Evolutionary conservation across 2,329 filamentous ascomycete genomes (phyloP).

Genomic region (Cladosporium sphaerospermum): DNA sequence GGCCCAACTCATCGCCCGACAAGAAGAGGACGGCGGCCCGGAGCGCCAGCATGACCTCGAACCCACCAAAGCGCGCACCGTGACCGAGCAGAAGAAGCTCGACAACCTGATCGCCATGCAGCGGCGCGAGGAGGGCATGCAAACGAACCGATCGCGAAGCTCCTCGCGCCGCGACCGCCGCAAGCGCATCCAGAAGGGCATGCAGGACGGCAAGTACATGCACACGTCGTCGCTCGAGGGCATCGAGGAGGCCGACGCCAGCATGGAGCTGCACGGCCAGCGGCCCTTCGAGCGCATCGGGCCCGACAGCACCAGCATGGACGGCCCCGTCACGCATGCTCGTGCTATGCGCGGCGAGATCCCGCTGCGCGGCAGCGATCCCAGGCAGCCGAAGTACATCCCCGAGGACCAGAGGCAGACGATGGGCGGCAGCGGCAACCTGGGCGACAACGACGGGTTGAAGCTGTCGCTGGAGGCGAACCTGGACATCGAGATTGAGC

Average conservation of each 20-base stretch:
- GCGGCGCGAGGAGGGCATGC: conserved; percentile 27
- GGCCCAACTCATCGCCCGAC: conserved; percentile 21
- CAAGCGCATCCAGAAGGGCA: conserved; percentile 39
- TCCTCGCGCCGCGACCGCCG: conserved; percentile 43
- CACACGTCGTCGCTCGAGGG: conserved; percentile 44
- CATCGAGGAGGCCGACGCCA: conserved; percentile 47
- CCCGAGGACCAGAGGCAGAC: conserved; percentile 4
- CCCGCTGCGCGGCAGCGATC: conserved; percentile 47
- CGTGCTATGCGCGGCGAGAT: conserved; percentile 50
- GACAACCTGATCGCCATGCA: conserved; percentile 32
- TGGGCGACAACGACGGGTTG: conserved; percentile 55
- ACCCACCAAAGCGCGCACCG: conserved; percentile 33
- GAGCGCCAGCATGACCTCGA: conserved; percentile 17
- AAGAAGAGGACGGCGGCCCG: conserved; percentile 21
- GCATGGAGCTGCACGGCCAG: conserved; percentile 42
- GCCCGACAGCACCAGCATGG: conserved; percentile 50
- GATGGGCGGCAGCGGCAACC: neutral
- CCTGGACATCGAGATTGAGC: conserved; percentile 74
- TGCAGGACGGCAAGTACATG: conserved; percentile 47
- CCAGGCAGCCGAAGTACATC: conserved; percentile 42
- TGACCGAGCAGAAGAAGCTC: conserved; percentile 42
- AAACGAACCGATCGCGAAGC: conserved; percentile 42
- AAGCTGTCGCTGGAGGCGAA: conserved; percentile 70
- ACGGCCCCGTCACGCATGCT: conserved; percentile 50
- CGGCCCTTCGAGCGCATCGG: conserved; percentile 51